A percentile compares a stretch with the other conserved stretches of the same genome.
Conservation (phyloP, 2,329 filamentous ascomycete species). For the Phialocephala subalpina region DNA sequence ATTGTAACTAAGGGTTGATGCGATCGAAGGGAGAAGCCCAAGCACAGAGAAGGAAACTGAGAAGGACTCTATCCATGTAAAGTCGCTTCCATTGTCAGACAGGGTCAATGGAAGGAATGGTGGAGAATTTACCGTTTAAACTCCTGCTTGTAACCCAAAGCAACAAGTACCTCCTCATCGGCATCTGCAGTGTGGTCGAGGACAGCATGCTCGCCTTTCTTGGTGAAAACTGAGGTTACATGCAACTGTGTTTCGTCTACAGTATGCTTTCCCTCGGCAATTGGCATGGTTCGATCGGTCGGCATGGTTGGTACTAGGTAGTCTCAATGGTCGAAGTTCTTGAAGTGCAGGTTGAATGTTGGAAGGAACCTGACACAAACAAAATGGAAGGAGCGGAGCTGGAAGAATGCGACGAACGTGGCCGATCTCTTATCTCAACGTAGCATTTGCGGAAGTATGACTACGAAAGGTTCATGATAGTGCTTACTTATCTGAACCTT, state of each 20-base stretch:
- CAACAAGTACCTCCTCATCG: constrained; percentile 25
- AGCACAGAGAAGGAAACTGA: constrained; percentile 24
- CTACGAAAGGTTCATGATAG: too few species aligned
- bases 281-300: not conserved
- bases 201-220: constrained; percentile 15
- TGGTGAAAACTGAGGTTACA: constrained; percentile 20
- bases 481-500: too few species aligned
- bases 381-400: not conserved
- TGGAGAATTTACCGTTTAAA: constrained; percentile 23
- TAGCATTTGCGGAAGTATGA: not conserved
- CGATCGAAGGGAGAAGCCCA: constrained; percentile 22
- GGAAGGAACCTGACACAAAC: not conserved
- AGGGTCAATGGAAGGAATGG: not conserved
- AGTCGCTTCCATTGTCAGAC: not conserved
- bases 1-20: constrained; percentile 22
- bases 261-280: not conserved
- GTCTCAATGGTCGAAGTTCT: not conserved
- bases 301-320: not conserved
- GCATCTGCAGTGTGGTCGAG: constrained; percentile 18
- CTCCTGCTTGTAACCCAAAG: constrained; percentile 29
- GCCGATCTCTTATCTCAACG: not conserved
- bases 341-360: not conserved
- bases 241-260: not conserved
- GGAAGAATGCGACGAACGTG: not conserved
- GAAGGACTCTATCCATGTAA: constrained; percentile 17